Conservation (phyloP, 225 moss, liverwort and hornwort species). For the Thuidium tamariscinum region DNA sequence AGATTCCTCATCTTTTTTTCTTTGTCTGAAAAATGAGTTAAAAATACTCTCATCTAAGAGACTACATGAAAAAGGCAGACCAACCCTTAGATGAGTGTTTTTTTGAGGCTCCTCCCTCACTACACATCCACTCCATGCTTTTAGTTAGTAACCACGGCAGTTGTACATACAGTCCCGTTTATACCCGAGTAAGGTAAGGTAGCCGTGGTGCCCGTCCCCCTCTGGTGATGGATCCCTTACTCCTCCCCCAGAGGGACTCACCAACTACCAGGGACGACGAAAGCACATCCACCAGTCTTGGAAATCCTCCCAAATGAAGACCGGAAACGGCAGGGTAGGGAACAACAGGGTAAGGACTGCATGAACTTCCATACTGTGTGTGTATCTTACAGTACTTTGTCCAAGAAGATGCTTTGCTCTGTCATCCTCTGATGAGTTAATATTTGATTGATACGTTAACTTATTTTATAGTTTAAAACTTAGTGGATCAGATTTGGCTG, state of each 20-base stretch:
- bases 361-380: background rate
- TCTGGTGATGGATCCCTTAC: background rate
- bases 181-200: no score
- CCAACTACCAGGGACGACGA: constrained; percentile 1
- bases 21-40: no score
- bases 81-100: no score
- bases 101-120: no score
- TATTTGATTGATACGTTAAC: background rate
- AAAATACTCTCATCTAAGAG: no score
- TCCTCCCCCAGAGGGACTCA: background rate
- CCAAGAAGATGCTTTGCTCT: background rate
- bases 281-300: background rate
- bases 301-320: background rate
- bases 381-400: background rate
- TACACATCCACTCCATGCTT: no score
- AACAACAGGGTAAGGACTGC: background rate
- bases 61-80: no score
- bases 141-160: no score
- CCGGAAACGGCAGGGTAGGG: background rate
- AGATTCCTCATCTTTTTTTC: no score
- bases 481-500: background rate
- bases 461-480: background rate
- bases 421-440: no score
- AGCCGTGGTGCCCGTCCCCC: background rate
- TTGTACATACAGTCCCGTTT: no score